Evolutionary conservation across 768 basidiomycete genomes (phyloP).

Genomic region (Pleurotus ostreatus): DNA sequence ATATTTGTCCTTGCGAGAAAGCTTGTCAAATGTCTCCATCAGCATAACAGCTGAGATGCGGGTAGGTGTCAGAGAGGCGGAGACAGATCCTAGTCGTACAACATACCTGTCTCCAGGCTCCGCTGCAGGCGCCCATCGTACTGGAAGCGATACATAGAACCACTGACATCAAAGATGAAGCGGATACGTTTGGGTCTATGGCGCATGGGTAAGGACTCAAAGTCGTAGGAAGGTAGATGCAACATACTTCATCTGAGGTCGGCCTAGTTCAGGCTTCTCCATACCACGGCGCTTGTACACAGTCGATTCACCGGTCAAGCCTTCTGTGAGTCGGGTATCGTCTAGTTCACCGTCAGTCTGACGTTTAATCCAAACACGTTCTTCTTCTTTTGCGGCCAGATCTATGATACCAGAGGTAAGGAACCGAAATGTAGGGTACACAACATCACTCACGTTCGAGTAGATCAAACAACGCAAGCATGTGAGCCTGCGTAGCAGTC

Average conservation of each 20-base stretch:
- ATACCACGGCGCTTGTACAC: slow-evolving; percentile 69
- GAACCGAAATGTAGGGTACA: background rate
- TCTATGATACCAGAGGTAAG: slow-evolving; percentile 28
- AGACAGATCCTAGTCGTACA: background rate
- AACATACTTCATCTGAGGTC: slow-evolving; percentile 62
- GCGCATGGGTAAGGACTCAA: slow-evolving; percentile 2
- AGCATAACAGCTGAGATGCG: slow-evolving; percentile 55
- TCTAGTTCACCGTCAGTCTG: slow-evolving; percentile 72
- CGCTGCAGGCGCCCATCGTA: slow-evolving; percentile 63
- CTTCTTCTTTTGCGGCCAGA: slow-evolving; percentile 64
- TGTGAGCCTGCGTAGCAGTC: slow-evolving; percentile 53
- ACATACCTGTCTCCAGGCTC: slow-evolving; percentile 60
- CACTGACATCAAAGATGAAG: slow-evolving; percentile 68
- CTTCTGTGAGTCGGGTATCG: slow-evolving; percentile 61
- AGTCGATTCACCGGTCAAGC: slow-evolving; percentile 62
- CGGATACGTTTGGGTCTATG: slow-evolving; percentile 61
- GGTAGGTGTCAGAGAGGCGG: background rate
- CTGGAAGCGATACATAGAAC: slow-evolving; percentile 75
- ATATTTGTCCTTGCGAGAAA: slow-evolving; percentile 66
- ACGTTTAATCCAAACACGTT: slow-evolving; percentile 67
- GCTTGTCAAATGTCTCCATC: slow-evolving; percentile 65
- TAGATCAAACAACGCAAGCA: slow-evolving; percentile 54
- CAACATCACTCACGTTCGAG: slow-evolving; percentile 50
- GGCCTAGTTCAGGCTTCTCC: slow-evolving; percentile 65
- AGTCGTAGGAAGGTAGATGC: background rate